These are phyloP conservation scores for Podosphaera fusca DNA, from an alignment of 2,329 filamentous ascomycete species.

Conservation along the genomic window DNA sequence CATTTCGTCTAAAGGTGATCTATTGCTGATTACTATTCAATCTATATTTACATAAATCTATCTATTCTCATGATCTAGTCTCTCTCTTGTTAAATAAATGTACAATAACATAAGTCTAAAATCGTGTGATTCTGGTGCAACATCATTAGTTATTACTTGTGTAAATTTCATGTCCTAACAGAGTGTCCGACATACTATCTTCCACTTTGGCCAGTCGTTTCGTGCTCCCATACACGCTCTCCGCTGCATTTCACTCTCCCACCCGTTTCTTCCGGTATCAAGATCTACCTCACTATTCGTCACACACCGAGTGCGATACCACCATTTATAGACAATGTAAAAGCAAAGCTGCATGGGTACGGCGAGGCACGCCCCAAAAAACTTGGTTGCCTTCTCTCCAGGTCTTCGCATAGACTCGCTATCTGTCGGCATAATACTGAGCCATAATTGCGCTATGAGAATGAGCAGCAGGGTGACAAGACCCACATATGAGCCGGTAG, in stretches of 20 bases:
- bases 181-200: slow-evolving; percentile 48
- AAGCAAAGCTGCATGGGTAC: slow-evolving; percentile 43
- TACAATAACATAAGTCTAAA: too few species aligned
- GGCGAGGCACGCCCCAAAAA: slow-evolving; percentile 52
- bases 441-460: slow-evolving; percentile 40
- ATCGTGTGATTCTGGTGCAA: too few species aligned
- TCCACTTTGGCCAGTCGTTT: slow-evolving; percentile 50
- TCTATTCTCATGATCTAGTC: too few species aligned
- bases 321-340: slow-evolving; percentile 59
- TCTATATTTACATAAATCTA: too few species aligned
- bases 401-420: slow-evolving; percentile 21
- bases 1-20: too few species aligned
- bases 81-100: too few species aligned
- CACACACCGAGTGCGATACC: slow-evolving; percentile 45
- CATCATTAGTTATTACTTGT: background rate
- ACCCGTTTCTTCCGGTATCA: slow-evolving; percentile 61
- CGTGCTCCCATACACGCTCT: slow-evolving; percentile 58
- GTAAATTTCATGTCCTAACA: slow-evolving; percentile 24
- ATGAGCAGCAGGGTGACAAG: slow-evolving; percentile 27
- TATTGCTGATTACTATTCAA: too few species aligned
- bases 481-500: slow-evolving; percentile 38
- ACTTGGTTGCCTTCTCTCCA: slow-evolving; percentile 30
- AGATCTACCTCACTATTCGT: slow-evolving; percentile 57
- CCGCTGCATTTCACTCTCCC: slow-evolving; percentile 55
- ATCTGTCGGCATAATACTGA: slow-evolving; percentile 50